Conservation (phyloP, 148 eudicot genomes). For the Rhododendron henanense region DNA sequence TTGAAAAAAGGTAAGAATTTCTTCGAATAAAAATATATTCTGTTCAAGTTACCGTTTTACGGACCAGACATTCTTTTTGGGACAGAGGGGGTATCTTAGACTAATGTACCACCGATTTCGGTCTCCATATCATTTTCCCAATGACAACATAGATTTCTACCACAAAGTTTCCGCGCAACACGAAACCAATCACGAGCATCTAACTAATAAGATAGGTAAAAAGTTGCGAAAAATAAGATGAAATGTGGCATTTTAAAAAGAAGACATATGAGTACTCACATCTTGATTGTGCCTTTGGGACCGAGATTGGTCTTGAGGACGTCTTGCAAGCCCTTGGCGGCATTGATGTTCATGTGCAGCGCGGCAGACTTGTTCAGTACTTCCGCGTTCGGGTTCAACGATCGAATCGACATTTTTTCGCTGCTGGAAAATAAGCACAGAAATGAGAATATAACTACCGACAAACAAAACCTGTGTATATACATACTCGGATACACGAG, state of each 20-base stretch:
- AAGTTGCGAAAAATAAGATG: background rate
- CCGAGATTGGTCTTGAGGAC: conserved; percentile 95
- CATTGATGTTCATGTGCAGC: conserved; percentile 93
- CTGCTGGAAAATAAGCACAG: background rate
- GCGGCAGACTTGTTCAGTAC: conserved; percentile 96
- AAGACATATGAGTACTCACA: conserved; percentile 27
- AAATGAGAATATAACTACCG: background rate
- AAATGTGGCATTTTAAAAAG: background rate
- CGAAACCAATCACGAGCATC: background rate
- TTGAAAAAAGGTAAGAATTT: background rate
- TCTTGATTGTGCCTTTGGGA: conserved; percentile 97
- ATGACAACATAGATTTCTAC: background rate
- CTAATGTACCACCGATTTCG: background rate
- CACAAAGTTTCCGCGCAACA: background rate
- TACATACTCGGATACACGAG: background rate
- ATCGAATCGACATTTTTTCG: conserved; percentile 67
- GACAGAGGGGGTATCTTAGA: background rate
- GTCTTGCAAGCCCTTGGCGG: conserved; percentile 89
- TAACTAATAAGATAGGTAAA: background rate
- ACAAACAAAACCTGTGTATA: background rate
- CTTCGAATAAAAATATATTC: background rate
- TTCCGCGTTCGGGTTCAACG: conserved; percentile 89
- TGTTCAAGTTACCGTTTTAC: background rate
- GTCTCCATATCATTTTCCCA: background rate
- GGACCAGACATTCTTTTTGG: background rate